phyloP scores from a whole-genome alignment of 2,329 filamentous ascomycete species.

The Colletotrichum somersetense region DNA sequence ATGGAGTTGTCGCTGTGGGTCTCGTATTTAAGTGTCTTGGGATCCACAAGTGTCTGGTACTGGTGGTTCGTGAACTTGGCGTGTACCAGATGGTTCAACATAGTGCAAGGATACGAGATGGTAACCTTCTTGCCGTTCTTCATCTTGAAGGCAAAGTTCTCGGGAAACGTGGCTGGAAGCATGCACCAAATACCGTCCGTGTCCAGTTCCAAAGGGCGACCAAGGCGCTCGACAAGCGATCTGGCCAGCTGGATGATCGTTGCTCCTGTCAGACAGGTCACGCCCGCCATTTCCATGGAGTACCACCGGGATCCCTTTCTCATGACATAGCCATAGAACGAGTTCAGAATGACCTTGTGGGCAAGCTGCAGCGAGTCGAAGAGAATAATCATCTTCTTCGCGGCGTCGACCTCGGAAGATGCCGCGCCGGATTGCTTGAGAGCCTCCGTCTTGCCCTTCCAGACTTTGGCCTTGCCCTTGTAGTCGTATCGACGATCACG shows the following conservation, averaged over 20 bases:
- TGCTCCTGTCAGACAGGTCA: constrained; percentile 95
- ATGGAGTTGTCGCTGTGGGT: constrained; percentile 99
- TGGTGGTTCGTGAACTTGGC: constrained; percentile 96
- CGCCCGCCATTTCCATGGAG: constrained; percentile 98
- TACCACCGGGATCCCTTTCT: constrained; percentile 99
- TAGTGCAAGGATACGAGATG: constrained; percentile 98
- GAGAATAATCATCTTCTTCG: constrained; percentile 98
- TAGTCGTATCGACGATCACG: constrained; percentile 98
- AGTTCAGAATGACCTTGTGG: constrained; percentile 99
- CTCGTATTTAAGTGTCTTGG: constrained; percentile 86
- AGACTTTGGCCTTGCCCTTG: constrained; percentile 97
- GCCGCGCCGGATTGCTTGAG: constrained; percentile 86
- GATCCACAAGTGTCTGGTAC: constrained; percentile 90
- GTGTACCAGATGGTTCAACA: constrained; percentile 98
- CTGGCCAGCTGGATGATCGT: constrained; percentile 97
- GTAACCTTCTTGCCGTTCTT: constrained; percentile 96
- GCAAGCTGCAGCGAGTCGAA: constrained; percentile 97
- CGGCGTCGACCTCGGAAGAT: constrained; percentile 84
- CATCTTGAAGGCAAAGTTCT: constrained; percentile 94
- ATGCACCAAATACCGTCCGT: constrained; percentile 99
- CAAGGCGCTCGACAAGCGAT: constrained; percentile 92
- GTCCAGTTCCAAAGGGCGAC: constrained; percentile 91
- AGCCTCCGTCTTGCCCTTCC: constrained; percentile 95
- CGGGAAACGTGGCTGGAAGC: constrained; percentile 93
- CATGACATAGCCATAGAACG: constrained; percentile 99